Evolutionary conservation across 192 early-diverging fungal genomes (phyloP), one percentile per base, ranked within the genome.

Genomic region (Podochytrium sp.): DNA sequence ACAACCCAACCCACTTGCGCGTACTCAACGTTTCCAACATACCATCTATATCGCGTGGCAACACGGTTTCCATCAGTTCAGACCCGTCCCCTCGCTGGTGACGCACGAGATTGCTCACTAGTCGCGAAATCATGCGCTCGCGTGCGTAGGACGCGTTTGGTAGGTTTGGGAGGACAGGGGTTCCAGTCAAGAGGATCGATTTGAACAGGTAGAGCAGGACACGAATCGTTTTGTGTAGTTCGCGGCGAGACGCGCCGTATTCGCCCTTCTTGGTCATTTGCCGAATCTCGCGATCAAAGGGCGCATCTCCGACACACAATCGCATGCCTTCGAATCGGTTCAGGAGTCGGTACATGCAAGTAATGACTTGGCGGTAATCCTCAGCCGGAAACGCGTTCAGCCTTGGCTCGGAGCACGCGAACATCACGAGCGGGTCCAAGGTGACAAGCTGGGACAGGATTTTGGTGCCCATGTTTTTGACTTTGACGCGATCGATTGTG

Each of bases 251-350:
- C 37, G 58, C 69, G 10, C 20, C 38, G 10, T 60, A 38, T 16
- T 16, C 18, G 1, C 56, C 39, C 30, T 12, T 33, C 6, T 74
- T 51, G 20, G 65, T 30, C 5, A 74, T 14, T 4, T 53, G 5
- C 23, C 38, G 40, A 7, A 74, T 32, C 32, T 55, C 38, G 12
- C 3, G 18, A 52, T 74, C 72, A 35, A 62, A 64, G 7, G 42
- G 62, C 41, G 18, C 20, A 16, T 41, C 61, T n/a, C 75, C 75
- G 27, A 16, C 56, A 35, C 65, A 47, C 18, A 68, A 5, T 14
- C 75, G 56, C 41, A 65, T 23, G 2, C 30, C n/a, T n/a, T 68
- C 75, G 5, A 76, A 27, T 12, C 75, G 67, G 32, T 68, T 67
- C 38, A 76, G 27, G 4, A 68, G 63, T 3, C 5, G 2, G 23